Percentiles rank a stretch among this genome's conserved stretches.
These are phyloP conservation scores for Thielaviopsis ethacetica DNA, from an alignment of 2,329 filamentous ascomycete species.

Conservation along the genomic window DNA sequence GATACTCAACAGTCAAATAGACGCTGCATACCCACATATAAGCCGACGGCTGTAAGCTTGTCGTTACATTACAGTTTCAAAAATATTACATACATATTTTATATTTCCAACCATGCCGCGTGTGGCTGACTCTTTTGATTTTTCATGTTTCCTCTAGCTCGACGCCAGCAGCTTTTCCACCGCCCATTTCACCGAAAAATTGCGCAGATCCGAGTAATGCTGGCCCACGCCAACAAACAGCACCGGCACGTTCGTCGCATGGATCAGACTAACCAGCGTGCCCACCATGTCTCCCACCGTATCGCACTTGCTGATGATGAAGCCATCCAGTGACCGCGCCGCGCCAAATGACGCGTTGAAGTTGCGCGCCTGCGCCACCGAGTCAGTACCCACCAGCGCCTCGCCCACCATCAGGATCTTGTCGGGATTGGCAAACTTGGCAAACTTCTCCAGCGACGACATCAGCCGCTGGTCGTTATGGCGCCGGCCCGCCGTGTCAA, in stretches of 20 bases:
- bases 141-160: background rate
- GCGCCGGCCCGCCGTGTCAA: constrained; percentile 85
- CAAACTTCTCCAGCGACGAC: constrained; percentile 94
- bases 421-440: constrained; percentile 86
- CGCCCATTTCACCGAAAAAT: constrained; percentile 54
- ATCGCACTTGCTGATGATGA: constrained; percentile 97
- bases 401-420: constrained; percentile 93
- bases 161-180: constrained; percentile 42
- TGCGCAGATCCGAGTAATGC: constrained; percentile 51
- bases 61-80: too few species aligned
- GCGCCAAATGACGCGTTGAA: constrained; percentile 88
- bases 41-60: too few species aligned
- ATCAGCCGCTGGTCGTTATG: constrained; percentile 95
- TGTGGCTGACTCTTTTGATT: too few species aligned
- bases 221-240: constrained; percentile 70
- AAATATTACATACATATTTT: too few species aligned
- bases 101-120: too few species aligned
- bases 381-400: constrained; percentile 89
- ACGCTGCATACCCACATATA: too few species aligned
- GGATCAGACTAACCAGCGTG: constrained; percentile 90
- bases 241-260: constrained; percentile 91
- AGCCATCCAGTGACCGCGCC: constrained; percentile 70
- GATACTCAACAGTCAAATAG: background rate
- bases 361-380: constrained; percentile 86
- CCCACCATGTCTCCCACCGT: constrained; percentile 98